A percentile compares a stretch with the other conserved stretches of the same genome.
Conservation (phyloP, 2,329 filamentous ascomycete species). For the Chrysosphaeria jannelii region DNA sequence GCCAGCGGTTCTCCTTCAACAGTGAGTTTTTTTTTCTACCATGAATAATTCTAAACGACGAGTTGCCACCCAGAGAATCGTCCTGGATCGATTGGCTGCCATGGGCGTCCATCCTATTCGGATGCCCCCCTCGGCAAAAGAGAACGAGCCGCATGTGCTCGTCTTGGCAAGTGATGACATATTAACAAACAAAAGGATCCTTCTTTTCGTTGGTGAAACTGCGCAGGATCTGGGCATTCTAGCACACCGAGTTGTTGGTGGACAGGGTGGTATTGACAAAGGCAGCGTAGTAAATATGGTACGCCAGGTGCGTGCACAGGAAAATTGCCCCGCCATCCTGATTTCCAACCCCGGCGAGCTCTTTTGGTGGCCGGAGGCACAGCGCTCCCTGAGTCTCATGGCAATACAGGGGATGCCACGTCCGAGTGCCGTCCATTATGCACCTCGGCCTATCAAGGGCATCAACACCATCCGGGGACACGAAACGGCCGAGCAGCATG, state of each 20-base stretch:
- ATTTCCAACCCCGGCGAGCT: conserved; percentile 53
- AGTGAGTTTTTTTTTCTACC: conserved; percentile 12
- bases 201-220: conserved; percentile 46
- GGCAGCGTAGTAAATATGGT: conserved; percentile 43
- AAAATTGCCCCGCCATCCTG: conserved; percentile 22
- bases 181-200: conserved; percentile 23
- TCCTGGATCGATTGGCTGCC: conserved; percentile 27
- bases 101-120: conserved; percentile 27
- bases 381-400: conserved; percentile 24
- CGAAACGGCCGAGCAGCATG: conserved; percentile 24
- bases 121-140: conserved; percentile 24
- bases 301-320: neutral
- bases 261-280: conserved; percentile 30
- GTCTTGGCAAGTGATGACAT: conserved; percentile 32
- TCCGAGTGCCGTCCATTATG: conserved; percentile 25
- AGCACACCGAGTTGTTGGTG: conserved; percentile 34
- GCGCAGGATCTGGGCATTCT: conserved; percentile 45
- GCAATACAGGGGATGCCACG: conserved; percentile 29
- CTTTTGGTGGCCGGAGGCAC: conserved; percentile 38
- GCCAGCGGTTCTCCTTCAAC: conserved; percentile 46
- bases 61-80: conserved; percentile 32
- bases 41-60: neutral
- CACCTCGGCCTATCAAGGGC: conserved; percentile 16
- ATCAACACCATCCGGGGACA: conserved; percentile 35
- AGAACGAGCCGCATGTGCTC: conserved; percentile 26